A percentile compares a stretch with the other conserved stretches of the same genome.
Conservation (phyloP, 345 rosid genomes). For the Excoecaria agallocha region DNA sequence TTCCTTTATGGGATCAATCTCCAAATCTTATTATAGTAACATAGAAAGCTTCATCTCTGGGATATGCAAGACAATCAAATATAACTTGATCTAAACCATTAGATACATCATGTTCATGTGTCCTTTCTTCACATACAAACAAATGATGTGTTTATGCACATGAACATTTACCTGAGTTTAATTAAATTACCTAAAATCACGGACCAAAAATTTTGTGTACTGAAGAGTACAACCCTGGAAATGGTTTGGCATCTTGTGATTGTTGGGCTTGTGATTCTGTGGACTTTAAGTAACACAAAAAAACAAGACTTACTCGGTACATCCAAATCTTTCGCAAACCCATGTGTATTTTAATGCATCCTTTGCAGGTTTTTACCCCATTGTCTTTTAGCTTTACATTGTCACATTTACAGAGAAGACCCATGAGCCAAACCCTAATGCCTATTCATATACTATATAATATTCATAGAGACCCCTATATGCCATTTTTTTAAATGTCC, state of each 20-base stretch:
- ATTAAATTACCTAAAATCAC: conserved; percentile 26
- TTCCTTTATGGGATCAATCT: neutral
- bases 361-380: conserved; percentile 29
- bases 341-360: conserved; percentile 27
- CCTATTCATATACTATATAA: neutral
- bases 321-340: conserved; percentile 25
- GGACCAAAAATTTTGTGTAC: conserved; percentile 32
- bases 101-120: neutral
- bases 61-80: neutral
- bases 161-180: no score
- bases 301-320: conserved; percentile 12
- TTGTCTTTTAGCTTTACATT: neutral
- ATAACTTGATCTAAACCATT: neutral
- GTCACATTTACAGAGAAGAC: neutral
- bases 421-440: neutral
- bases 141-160: neutral
- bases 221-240: conserved; percentile 27
- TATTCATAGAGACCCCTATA: neutral
- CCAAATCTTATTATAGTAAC: neutral
- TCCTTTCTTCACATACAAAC: conserved; percentile 2
- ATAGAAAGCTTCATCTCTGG: neutral
- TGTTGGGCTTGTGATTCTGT: conserved; percentile 36
- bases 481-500: neutral
- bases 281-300: conserved; percentile 4
- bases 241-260: conserved; percentile 28